Conservation (phyloP, 164 flowering plant genomes). For the Stephania yunnanensis region DNA sequence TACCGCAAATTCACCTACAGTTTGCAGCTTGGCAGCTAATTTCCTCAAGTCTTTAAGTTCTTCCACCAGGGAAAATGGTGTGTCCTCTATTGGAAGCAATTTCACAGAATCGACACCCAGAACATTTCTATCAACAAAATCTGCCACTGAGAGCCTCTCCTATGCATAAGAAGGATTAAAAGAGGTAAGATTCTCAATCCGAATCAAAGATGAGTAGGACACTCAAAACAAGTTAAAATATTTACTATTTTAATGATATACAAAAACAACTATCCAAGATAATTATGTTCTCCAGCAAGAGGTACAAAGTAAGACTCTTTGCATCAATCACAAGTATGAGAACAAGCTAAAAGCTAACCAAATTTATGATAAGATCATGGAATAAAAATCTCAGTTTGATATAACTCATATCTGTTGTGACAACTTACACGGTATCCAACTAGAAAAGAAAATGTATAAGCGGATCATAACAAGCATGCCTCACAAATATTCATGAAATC, state of each 20-base stretch:
- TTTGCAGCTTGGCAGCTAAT: slow-evolving; percentile 62
- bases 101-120: slow-evolving; percentile 33
- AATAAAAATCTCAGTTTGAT: too few relatives aligned
- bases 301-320: too few relatives aligned
- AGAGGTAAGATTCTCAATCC: background rate
- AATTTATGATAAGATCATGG: too few relatives aligned
- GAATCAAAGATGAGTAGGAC: background rate
- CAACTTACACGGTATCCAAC: too few relatives aligned
- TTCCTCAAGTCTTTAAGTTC: slow-evolving; percentile 76
- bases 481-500: too few relatives aligned
- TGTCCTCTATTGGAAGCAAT: slow-evolving; percentile 55
- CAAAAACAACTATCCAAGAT: background rate
- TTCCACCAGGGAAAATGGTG: slow-evolving; percentile 76
- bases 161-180: slow-evolving; percentile 20
- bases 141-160: slow-evolving; percentile 62
- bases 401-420: too few relatives aligned
- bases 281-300: background rate
- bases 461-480: too few relatives aligned
- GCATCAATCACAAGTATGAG: background rate
- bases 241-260: background rate
- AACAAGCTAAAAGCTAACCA: background rate
- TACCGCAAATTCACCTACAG: slow-evolving; percentile 87
- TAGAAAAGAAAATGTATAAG: too few relatives aligned
- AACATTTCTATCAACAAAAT: slow-evolving; percentile 58
- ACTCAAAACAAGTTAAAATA: background rate